Percentiles rank a stretch among this genome's conserved stretches.
phyloP scores from a whole-genome alignment of 129 eudicot species.

The Gnaphalium uliginosum region DNA sequence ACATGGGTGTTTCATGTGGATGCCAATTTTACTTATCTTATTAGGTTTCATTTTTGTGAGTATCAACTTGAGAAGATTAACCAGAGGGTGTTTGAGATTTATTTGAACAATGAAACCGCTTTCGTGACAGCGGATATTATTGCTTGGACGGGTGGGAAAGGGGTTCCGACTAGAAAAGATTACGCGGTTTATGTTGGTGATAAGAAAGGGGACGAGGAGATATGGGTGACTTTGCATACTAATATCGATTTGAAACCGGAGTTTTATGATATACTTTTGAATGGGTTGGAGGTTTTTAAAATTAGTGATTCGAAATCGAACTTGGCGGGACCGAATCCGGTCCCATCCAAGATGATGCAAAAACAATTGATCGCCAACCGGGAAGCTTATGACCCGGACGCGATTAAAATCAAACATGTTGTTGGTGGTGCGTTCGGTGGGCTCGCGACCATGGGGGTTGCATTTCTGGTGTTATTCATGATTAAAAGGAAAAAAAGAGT shows the following conservation, averaged over 20 bases:
- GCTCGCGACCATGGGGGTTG: constrained; percentile 47
- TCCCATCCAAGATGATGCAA: constrained; percentile 61
- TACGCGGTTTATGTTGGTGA: constrained; percentile 41
- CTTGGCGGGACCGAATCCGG: constrained; percentile 79
- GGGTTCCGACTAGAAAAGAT: constrained; percentile 54
- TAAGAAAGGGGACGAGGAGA: constrained; percentile 37
- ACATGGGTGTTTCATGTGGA: constrained; percentile 76
- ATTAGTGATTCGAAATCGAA: constrained; percentile 47
- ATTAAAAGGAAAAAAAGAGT: constrained; percentile 25
- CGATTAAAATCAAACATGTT: constrained; percentile 6
- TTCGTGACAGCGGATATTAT: constrained; percentile 43
- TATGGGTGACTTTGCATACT: constrained; percentile 62
- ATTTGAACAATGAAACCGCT: constrained; percentile 65
- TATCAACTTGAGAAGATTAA: constrained; percentile 37
- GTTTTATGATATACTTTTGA: constrained; percentile 53
- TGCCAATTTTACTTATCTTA: constrained; percentile 60
- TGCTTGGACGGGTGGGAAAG: constrained; percentile 45
- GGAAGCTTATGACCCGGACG: constrained; percentile 20
- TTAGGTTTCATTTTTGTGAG: constrained; percentile 81
- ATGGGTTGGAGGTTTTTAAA: constrained; percentile 81
- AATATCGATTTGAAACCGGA: constrained; percentile 33
- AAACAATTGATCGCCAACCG: constrained; percentile 40
- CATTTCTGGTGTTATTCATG: constrained; percentile 32
- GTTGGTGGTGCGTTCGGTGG: constrained; percentile 60
- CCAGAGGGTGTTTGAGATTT: constrained; percentile 57